Conservation (phyloP, 2,329 filamentous ascomycete genomes). For the Botryosphaeria dothidea region DNA sequence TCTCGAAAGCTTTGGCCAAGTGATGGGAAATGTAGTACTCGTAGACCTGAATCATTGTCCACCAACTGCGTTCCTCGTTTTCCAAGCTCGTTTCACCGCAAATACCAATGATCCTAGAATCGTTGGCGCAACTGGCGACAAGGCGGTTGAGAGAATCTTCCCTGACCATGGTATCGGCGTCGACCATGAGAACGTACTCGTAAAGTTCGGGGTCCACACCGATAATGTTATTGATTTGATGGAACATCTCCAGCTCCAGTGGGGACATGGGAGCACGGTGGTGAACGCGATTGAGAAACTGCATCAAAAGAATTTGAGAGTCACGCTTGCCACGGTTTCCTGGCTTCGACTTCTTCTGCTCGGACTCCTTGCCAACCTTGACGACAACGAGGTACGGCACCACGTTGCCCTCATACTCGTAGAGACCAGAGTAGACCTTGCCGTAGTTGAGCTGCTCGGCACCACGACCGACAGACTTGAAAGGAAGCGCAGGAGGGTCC, state of each 20-base stretch:
- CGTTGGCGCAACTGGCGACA: constrained; percentile 88
- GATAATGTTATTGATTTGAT: constrained; percentile 99
- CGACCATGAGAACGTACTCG: constrained; percentile 95
- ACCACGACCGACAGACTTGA: constrained; percentile 87
- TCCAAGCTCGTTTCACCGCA: constrained; percentile 96
- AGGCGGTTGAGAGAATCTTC: constrained; percentile 92
- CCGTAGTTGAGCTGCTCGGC: constrained; percentile 96
- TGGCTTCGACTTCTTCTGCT: constrained; percentile 86
- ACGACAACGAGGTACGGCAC: constrained; percentile 95
- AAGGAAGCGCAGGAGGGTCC: constrained; percentile 89
- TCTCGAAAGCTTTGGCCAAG: constrained; percentile 94
- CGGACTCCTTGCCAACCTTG: constrained; percentile 96
- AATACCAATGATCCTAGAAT: constrained; percentile 94
- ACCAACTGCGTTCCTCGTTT: constrained; percentile 94
- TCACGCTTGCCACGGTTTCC: constrained; percentile 99
- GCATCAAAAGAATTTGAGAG: constrained; percentile 93
- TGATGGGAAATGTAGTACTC: constrained; percentile 99
- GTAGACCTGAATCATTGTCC: constrained; percentile 99
- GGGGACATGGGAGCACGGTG: constrained; percentile 93
- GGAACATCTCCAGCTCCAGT: constrained; percentile 95
- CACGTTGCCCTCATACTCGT: constrained; percentile 96
- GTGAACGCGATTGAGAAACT: constrained; percentile 97
- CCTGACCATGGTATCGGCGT: constrained; percentile 91
- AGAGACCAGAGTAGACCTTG: constrained; percentile 96
- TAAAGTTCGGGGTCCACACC: constrained; percentile 97